Conservation (phyloP, 257 asterid genomes). For the Fraxinus americana region DNA sequence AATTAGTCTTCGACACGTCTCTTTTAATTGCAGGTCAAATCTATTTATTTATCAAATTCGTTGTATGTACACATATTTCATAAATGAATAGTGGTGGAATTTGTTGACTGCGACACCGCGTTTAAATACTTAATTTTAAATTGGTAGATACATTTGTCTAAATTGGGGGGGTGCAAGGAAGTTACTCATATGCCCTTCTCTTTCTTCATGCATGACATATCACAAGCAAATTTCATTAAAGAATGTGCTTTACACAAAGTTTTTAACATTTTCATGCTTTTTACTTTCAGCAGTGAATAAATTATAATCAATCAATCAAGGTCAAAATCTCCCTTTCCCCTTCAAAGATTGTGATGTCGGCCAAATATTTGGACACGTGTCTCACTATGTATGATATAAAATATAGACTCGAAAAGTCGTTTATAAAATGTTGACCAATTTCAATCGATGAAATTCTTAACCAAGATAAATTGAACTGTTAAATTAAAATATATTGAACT, state of each 20-base stretch:
- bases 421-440: no score
- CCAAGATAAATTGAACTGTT: no score
- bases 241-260: neutral
- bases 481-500: no score
- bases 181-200: neutral
- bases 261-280: neutral
- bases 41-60: neutral
- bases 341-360: conserved; percentile 23
- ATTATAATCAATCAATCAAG: neutral
- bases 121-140: no score
- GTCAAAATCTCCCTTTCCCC: neutral
- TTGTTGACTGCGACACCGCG: neutral
- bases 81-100: no score
- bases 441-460: no score
- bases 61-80: neutral
- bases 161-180: neutral
- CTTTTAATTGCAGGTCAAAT: neutral
- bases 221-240: neutral
- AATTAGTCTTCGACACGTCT: neutral
- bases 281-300: neutral
- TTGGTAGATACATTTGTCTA: no score
- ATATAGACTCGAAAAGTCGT: no score
- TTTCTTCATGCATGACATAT: neutral
- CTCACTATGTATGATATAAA: no score
- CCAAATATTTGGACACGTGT: conserved; percentile 6